These are phyloP conservation scores for Ophiostoma tasmaniense DNA, from an alignment of 2,329 filamentous ascomycete species.

Conservation along the genomic window DNA sequence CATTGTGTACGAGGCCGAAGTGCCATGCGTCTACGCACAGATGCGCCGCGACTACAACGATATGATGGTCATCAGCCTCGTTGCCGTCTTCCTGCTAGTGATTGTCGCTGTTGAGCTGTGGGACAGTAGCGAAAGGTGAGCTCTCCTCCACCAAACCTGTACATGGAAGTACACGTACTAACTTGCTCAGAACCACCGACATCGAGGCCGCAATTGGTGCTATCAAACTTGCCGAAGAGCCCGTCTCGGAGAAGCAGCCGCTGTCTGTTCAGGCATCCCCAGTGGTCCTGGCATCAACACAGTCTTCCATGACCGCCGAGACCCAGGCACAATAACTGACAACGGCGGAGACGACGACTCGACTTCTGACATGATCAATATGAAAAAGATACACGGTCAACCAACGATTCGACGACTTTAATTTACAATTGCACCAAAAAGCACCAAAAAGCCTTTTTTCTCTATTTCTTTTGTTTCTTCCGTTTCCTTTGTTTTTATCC, in stretches of 20 bases:
- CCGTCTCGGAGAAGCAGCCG: conserved; percentile 11
- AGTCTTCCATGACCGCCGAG: background rate
- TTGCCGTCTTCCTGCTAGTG: conserved; percentile 25
- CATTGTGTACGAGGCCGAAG: background rate
- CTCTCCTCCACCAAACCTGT: too few relatives aligned
- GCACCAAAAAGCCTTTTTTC: too few relatives aligned
- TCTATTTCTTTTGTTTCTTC: background rate
- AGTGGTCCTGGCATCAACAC: background rate
- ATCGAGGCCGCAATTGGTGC: conserved; percentile 19
- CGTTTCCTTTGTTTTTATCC: background rate
- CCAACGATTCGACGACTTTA: background rate
- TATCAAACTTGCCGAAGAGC: conserved; percentile 19
- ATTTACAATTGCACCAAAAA: background rate
- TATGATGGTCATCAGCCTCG: conserved; percentile 26
- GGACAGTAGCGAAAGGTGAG: conserved; percentile 22
- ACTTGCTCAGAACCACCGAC: conserved; percentile 4
- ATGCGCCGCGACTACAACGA: conserved; percentile 25
- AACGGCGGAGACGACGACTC: background rate
- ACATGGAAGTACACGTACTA: background rate
- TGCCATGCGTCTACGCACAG: conserved; percentile 21
- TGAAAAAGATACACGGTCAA: background rate
- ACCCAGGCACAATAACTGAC: background rate
- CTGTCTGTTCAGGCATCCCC: conserved; percentile 18
- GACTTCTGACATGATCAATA: background rate
- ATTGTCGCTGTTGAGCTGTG: conserved; percentile 27